Percentiles rank a stretch among this genome's conserved stretches.
Evolutionary conservation across 2,329 filamentous ascomycete species (phyloP).

Genomic region (Neonectria sp.): DNA sequence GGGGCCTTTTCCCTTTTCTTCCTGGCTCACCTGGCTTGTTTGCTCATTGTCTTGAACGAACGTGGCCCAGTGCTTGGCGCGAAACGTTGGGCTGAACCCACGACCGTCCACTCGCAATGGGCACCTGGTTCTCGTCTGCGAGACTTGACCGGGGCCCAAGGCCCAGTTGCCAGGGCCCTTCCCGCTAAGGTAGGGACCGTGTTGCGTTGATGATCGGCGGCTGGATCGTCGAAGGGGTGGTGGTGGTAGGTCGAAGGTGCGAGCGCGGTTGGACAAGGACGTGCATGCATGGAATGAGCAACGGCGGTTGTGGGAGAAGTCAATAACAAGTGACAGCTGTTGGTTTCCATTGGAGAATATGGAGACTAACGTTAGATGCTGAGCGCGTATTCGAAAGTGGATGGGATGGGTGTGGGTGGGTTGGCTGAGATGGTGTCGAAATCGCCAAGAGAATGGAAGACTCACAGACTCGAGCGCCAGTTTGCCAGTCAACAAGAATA

Average conservation of each 20-base stretch:
- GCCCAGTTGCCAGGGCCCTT: neutral
- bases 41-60: neutral
- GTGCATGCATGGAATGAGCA: constrained; percentile 16
- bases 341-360: constrained; percentile 5
- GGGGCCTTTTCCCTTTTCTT: neutral
- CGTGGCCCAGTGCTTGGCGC: neutral
- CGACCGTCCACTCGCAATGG: neutral
- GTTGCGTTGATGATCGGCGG: constrained; percentile 18
- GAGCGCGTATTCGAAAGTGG: neutral
- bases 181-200: constrained; percentile 14
- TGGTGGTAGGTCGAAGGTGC: neutral
- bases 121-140: neutral
- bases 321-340: constrained; percentile 5
- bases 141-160: neutral
- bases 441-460: neutral
- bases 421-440: neutral
- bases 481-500: too few species aligned
- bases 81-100: neutral
- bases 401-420: neutral
- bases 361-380: neutral
- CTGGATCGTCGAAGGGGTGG: constrained; percentile 17
- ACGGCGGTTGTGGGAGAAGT: constrained; percentile 23
- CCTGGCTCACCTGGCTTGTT: neutral
- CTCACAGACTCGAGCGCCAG: too few species aligned
- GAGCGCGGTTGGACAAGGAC: constrained; percentile 13